Conservation (phyloP, 1,284 basidiomycete species). For the Microstroma glucosiphilum region DNA sequence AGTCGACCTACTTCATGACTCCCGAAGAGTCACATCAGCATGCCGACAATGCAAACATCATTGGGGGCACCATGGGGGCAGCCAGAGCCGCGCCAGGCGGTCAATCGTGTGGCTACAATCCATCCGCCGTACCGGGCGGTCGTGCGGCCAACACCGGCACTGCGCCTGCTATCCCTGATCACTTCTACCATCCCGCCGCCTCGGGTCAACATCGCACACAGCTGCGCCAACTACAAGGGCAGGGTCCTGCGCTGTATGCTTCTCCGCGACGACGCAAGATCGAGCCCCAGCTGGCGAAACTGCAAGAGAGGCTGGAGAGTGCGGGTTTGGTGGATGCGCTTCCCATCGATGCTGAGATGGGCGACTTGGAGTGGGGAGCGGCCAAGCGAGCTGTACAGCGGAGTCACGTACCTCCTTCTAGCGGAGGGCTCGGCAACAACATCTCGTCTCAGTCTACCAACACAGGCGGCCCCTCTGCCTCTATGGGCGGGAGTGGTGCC, state of each 20-base stretch:
- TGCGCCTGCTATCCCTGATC: conserved; percentile 17
- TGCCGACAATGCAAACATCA: not conserved
- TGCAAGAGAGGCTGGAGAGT: conserved; percentile 35
- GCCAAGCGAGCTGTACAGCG: conserved; percentile 1
- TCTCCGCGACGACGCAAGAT: conserved; percentile 15
- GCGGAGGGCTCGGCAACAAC: too few species aligned
- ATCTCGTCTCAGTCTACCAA: not conserved
- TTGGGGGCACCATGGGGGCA: not conserved
- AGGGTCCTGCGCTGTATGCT: not conserved
- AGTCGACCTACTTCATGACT: conserved; percentile 2
- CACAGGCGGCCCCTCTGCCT: not conserved
- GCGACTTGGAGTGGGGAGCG: conserved; percentile 33
- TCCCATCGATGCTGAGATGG: conserved; percentile 41
- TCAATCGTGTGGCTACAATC: conserved; percentile 18
- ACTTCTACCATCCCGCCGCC: conserved; percentile 11
- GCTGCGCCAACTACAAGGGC: conserved; percentile 1
- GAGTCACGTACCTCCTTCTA: not conserved
- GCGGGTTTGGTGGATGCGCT: conserved; percentile 41
- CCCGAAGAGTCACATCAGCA: not conserved
- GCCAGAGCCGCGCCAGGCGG: not conserved
- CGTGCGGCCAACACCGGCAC: conserved; percentile 14
- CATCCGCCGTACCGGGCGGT: conserved; percentile 17
- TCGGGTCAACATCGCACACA: not conserved
- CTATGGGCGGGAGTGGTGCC: not conserved
- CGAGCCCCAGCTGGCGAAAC: conserved; percentile 29